Base-by-base conservation (phyloP, 2,329 filamentous ascomycete species). In the Microcyclospora pomicola region DNA sequence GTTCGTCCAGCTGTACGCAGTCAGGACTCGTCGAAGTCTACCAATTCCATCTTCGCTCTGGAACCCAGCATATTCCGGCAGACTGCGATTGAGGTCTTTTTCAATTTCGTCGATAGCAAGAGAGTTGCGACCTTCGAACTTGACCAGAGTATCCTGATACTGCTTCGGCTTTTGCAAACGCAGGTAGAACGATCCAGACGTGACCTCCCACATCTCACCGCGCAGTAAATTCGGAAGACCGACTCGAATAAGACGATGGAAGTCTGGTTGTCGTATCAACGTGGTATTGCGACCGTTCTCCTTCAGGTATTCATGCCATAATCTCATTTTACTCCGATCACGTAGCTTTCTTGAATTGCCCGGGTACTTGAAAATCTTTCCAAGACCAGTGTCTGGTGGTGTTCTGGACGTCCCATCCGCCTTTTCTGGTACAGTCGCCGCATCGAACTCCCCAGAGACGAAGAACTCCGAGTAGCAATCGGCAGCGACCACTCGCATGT, bases 31-130 rank as follows among this genome's bases (percentile, higher is more conserved):
- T 42, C 91, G 78, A 44, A 98, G 68, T 14, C 91, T 75, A 33
- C 80, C 84, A 47, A 98, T 98, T 12, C 91, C 91, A 53, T 95
- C 87, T 58, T 94, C 82, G 54, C 81, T 93, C 62, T 98, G 91
- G 55, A 95, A 98, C 1, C 91, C 91, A 13, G 91, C 85, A 58
- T 98, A 98, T 61, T 98, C 91, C 1, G 91, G 91, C 48, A 98
- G 65, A 68, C 87, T 95, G 48, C 91, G 77, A 60, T 98, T 98
- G 35, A 98, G 65, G 56, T 98, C 91, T 61, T 98, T 98, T 58
- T 98, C 91, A 47, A 98, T 98, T 67, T 98, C 91, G 58, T 98
- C 91, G 50, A 96, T 96, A 33, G 91, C 91, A 43, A 98, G 71
- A 9, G 88, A 96, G 48, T 92, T 83, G 54, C 80, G 75, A 6